Conservation (phyloP, 768 basidiomycete species). For the Russula foetens region DNA sequence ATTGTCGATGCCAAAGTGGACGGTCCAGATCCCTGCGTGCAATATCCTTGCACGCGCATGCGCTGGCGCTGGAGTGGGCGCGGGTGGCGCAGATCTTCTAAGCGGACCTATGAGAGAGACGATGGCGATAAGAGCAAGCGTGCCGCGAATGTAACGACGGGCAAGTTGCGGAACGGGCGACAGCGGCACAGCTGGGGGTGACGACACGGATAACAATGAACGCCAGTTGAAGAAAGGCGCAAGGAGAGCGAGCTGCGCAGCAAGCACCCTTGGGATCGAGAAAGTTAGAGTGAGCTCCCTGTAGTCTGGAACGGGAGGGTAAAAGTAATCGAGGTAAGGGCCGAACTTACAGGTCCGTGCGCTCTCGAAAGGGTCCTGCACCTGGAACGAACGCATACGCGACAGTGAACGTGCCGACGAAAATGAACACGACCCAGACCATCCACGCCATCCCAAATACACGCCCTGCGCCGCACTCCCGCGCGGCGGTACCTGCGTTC, state of each 20-base stretch:
- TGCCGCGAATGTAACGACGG: conserved; percentile 7
- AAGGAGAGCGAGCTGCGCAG: conserved; percentile 44
- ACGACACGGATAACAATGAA: not conserved
- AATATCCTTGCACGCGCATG: conserved; percentile 60
- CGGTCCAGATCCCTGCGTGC: conserved; percentile 83
- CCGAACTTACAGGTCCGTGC: conserved; percentile 61
- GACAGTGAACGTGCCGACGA: conserved; percentile 74
- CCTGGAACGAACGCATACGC: conserved; percentile 90
- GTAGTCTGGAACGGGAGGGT: not conserved
- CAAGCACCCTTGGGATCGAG: conserved; percentile 40
- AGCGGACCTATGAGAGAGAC: conserved; percentile 20
- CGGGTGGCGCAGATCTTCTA: not conserved
- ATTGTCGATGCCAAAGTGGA: conserved; percentile 83
- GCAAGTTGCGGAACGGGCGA: conserved; percentile 2
- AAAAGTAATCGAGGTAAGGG: too few relatives aligned
- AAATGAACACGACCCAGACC: conserved; percentile 51
- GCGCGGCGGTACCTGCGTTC: conserved; percentile 33
- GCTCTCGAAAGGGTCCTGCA: conserved; percentile 64
- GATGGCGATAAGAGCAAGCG: conserved; percentile 19
- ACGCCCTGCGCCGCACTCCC: conserved; percentile 32
- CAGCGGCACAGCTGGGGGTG: not conserved
- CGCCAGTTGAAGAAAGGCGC: conserved; percentile 41
- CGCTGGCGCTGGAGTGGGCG: conserved; percentile 33
- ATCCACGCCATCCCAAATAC: conserved; percentile 51
- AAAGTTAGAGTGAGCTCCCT: not conserved